Evolutionary conservation across 2,329 filamentous ascomycete genomes (phyloP).

Genomic region (Fusarium floridanum): DNA sequence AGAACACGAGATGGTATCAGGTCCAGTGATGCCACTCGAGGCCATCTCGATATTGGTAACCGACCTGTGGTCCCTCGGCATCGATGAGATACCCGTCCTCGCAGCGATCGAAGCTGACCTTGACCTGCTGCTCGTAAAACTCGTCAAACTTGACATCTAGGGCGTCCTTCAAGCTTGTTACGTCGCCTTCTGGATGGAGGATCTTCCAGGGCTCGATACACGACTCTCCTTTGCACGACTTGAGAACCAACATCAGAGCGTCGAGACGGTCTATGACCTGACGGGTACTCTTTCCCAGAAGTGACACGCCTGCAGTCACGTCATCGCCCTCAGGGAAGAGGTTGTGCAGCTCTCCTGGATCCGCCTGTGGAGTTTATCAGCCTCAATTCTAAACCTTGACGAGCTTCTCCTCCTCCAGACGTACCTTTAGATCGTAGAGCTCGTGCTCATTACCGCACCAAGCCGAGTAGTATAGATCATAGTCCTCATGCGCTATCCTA

Average conservation of each 20-base stretch:
- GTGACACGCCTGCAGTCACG: background rate
- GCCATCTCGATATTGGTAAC: slow-evolving; percentile 45
- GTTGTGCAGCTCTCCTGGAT: slow-evolving; percentile 66
- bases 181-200: slow-evolving; percentile 66
- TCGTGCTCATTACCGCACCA: slow-evolving; percentile 79
- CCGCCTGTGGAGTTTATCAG: slow-evolving; percentile 54
- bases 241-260: slow-evolving; percentile 69
- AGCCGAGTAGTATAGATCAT: slow-evolving; percentile 74
- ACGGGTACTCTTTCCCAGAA: slow-evolving; percentile 44
- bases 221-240: slow-evolving; percentile 67
- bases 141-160: slow-evolving; percentile 61
- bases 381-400: background rate
- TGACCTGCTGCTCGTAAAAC: slow-evolving; percentile 64
- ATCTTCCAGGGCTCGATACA: slow-evolving; percentile 70
- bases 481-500: slow-evolving; percentile 65
- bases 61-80: slow-evolving; percentile 65
- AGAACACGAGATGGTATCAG: slow-evolving; percentile 16
- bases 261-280: slow-evolving; percentile 67
- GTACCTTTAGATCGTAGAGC: slow-evolving; percentile 70
- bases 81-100: slow-evolving; percentile 67
- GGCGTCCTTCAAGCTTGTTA: slow-evolving; percentile 65
- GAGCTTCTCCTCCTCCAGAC: background rate
- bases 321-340: slow-evolving; percentile 38
- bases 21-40: slow-evolving; percentile 48
- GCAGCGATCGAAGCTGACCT: slow-evolving; percentile 66